Evolutionary conservation across 768 basidiomycete genomes (phyloP).

Genomic region (Austroboletus eburneus): DNA sequence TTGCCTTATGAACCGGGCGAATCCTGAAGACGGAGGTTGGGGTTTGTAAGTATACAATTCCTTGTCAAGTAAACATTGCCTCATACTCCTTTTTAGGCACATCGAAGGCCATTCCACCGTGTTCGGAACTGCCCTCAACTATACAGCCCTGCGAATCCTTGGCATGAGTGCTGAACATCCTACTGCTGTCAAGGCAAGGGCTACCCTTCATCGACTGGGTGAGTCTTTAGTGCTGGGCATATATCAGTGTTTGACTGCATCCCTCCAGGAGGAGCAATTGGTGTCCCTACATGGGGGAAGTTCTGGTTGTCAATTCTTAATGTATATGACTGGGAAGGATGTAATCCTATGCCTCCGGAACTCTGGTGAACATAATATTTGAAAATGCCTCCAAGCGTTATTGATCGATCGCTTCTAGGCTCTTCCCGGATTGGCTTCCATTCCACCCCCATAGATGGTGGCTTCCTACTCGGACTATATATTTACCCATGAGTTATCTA

Average conservation of each 20-base stretch:
- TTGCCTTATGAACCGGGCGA: slow-evolving; percentile 79
- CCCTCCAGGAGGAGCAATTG: slow-evolving; percentile 68
- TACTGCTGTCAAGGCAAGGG: slow-evolving; percentile 74
- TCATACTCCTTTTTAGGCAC: slow-evolving; percentile 56
- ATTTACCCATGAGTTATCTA: slow-evolving; percentile 87
- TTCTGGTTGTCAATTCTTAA: slow-evolving; percentile 93
- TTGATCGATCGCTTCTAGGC: slow-evolving; percentile 42
- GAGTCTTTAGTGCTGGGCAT: slow-evolving; percentile 10
- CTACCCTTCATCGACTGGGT: slow-evolving; percentile 82
- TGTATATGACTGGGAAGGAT: slow-evolving; percentile 94
- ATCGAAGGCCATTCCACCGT: slow-evolving; percentile 91
- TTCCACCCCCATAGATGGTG: slow-evolving; percentile 97
- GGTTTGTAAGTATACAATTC: slow-evolving; percentile 65
- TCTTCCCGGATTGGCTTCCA: slow-evolving; percentile 86
- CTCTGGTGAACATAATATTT: slow-evolving; percentile 64
- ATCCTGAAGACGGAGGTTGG: slow-evolving; percentile 90
- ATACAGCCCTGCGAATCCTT: slow-evolving; percentile 78
- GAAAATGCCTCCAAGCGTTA: not conserved
- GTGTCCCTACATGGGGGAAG: slow-evolving; percentile 90
- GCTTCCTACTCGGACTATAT: slow-evolving; percentile 92
- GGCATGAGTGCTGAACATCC: slow-evolving; percentile 86
- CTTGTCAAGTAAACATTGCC: not conserved
- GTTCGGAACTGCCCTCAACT: slow-evolving; percentile 93
- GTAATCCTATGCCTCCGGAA: slow-evolving; percentile 88
- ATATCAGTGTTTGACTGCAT: not conserved